Evolutionary conservation across 352 stramenopile species (phyloP).

Genomic region (Pythium aquatile): DNA sequence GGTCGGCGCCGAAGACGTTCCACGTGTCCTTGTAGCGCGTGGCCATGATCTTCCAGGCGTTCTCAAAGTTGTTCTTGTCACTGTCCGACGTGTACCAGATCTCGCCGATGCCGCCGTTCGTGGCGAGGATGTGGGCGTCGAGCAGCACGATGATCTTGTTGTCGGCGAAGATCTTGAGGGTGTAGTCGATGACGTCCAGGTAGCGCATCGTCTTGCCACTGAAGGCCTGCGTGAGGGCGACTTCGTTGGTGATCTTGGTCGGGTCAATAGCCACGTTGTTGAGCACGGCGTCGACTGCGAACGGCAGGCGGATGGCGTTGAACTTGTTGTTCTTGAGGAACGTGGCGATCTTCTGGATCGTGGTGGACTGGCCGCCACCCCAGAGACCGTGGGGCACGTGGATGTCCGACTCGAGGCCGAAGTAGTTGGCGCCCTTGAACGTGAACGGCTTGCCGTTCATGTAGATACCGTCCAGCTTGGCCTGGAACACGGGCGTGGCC

Average conservation of each 20-base stretch:
- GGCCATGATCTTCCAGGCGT: constrained; percentile 40
- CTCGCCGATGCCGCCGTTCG: constrained; percentile 32
- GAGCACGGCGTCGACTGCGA: constrained; percentile 43
- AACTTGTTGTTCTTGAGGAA: constrained; percentile 42
- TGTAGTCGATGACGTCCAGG: constrained; percentile 55
- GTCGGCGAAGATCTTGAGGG: constrained; percentile 31
- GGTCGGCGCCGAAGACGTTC: constrained; percentile 53
- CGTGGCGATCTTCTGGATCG: constrained; percentile 34
- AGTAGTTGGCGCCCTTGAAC: constrained; percentile 60
- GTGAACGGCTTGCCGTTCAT: constrained; percentile 36
- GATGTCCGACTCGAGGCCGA: constrained; percentile 67
- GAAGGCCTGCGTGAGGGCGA: constrained; percentile 21
- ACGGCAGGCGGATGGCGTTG: constrained; percentile 51
- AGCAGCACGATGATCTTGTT: constrained; percentile 45
- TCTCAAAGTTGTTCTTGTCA: constrained; percentile 21
- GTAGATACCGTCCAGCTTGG: constrained; percentile 33
- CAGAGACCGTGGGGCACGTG: constrained; percentile 57
- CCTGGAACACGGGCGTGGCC: constrained; percentile 54
- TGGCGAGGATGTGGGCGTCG: constrained; percentile 48
- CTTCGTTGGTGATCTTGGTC: constrained; percentile 45
- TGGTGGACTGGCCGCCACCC: constrained; percentile 52
- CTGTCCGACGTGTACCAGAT: constrained; percentile 44
- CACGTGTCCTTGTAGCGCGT: constrained; percentile 33
- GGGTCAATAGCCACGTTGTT: constrained; percentile 37
- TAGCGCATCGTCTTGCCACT: constrained; percentile 35